Evolutionary conservation across 352 stramenopile genomes (phyloP).

Genomic region (Globisporangium uncinulatum): DNA sequence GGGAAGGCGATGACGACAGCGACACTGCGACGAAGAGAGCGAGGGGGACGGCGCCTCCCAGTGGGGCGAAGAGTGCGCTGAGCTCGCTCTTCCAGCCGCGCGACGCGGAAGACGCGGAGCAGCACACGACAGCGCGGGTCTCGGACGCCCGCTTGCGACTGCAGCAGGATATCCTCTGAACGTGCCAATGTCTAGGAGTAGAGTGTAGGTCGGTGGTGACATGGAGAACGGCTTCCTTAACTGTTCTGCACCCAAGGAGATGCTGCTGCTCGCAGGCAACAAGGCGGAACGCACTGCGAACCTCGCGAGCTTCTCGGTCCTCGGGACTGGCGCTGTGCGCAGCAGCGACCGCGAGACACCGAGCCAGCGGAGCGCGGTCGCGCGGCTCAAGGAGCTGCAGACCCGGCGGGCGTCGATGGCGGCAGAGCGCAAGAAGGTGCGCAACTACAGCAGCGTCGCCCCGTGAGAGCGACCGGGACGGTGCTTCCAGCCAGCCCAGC

Average conservation of each 20-base stretch:
- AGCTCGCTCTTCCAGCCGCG: conserved; percentile 26
- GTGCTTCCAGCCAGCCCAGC: neutral
- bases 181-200: neutral
- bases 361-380: conserved; percentile 53
- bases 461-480: conserved; percentile 11
- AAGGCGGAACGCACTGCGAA: conserved; percentile 33
- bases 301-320: conserved; percentile 25
- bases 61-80: conserved; percentile 13
- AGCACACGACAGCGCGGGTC: conserved; percentile 26
- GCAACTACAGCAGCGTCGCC: conserved; percentile 72
- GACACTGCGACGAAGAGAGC: conserved; percentile 3
- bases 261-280: conserved; percentile 62
- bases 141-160: conserved; percentile 57
- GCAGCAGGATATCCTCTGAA: conserved; percentile 43
- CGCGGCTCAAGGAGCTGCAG: conserved; percentile 70
- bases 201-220: neutral
- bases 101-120: conserved; percentile 5
- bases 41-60: neutral
- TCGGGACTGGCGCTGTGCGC: conserved; percentile 8
- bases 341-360: conserved; percentile 52
- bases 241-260: conserved; percentile 36
- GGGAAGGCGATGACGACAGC: conserved; percentile 7
- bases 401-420: conserved; percentile 70
- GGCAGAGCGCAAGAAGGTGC: conserved; percentile 67
- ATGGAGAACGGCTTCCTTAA: conserved; percentile 7